These are phyloP conservation scores for Entomophthora muscae DNA, from an alignment of 371 early-diverging fungal species.

Conservation along the genomic window DNA sequence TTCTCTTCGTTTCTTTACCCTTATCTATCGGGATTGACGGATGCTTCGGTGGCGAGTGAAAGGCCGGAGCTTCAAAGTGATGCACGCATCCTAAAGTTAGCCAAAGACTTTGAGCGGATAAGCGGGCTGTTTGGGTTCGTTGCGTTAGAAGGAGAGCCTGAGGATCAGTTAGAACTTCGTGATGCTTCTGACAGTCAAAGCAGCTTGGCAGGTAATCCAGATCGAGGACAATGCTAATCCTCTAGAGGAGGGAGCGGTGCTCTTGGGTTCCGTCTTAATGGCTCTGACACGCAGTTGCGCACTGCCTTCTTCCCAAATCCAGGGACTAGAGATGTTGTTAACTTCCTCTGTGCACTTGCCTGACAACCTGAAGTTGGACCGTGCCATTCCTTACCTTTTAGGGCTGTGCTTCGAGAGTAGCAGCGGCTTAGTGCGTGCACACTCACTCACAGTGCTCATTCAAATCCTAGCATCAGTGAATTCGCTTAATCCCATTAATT, in stretches of 20 bases:
- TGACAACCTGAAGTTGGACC: constrained; percentile 61
- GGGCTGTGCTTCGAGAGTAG: constrained; percentile 45
- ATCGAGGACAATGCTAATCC: neutral
- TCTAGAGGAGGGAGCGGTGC: constrained; percentile 37
- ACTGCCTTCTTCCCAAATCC: constrained; percentile 49
- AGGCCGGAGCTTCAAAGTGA: constrained; percentile 2
- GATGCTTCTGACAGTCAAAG: neutral
- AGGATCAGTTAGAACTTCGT: neutral
- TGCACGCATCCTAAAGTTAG: constrained; percentile 3
- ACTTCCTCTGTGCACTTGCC: constrained; percentile 42
- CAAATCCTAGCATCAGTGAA: constrained; percentile 50
- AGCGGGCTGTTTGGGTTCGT: neutral
- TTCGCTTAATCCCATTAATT: constrained; percentile 60
- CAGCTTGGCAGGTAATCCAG: neutral
- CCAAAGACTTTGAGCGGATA: neutral
- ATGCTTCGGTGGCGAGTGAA: constrained; percentile 13
- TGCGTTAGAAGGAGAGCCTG: neutral
- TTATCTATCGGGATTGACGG: constrained; percentile 48
- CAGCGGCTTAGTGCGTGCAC: constrained; percentile 12
- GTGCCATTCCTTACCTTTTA: constrained; percentile 68
- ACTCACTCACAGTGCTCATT: neutral
- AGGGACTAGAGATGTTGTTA: constrained; percentile 56
- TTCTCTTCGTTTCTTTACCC: constrained; percentile 59
- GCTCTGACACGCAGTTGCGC: constrained; percentile 49
- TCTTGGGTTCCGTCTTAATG: constrained; percentile 41